Evolutionary conservation across 805 yeast species (phyloP).

Genomic region (Hemisphaericaspora nanyangensis): DNA sequence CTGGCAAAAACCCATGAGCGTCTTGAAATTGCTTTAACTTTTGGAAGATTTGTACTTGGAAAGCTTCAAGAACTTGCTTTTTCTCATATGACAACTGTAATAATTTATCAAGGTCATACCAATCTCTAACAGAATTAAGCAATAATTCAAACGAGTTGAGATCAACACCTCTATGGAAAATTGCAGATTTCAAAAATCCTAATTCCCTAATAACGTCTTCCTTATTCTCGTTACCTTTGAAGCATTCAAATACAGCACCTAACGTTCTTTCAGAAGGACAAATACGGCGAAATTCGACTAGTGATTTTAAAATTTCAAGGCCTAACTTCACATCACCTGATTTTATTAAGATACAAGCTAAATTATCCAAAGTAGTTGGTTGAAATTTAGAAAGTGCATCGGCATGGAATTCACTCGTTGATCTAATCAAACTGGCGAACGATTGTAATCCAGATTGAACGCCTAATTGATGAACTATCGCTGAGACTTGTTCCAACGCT

Average conservation of each 20-base stretch:
- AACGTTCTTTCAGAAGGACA: constrained; percentile 23
- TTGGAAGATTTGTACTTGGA: constrained; percentile 16
- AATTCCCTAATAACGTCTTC: constrained; percentile 18
- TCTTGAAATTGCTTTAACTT: constrained; percentile 15
- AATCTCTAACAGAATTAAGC: constrained; percentile 17
- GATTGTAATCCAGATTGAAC: neutral
- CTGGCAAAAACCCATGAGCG: constrained; percentile 5
- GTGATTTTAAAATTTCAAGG: constrained; percentile 9
- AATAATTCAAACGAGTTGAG: constrained; percentile 17
- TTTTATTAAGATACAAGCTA: constrained; percentile 17
- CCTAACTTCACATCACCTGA: constrained; percentile 14
- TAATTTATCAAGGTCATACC: constrained; percentile 26
- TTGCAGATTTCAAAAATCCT: constrained; percentile 20
- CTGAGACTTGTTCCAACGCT: neutral
- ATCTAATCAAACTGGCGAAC: neutral
- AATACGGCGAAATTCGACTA: constrained; percentile 10
- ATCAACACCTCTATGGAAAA: constrained; percentile 22
- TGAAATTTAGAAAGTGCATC: constrained; percentile 11
- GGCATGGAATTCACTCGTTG: neutral
- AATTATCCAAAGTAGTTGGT: constrained; percentile 19
- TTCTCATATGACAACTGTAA: constrained; percentile 13
- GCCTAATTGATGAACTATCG: neutral
- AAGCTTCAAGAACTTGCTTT: constrained; percentile 10
- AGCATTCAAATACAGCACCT: constrained; percentile 16
- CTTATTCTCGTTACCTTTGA: constrained; percentile 9